Base-by-base conservation (phyloP, 2,329 filamentous ascomycete species). In the Mycogone perniciosa region DNA sequence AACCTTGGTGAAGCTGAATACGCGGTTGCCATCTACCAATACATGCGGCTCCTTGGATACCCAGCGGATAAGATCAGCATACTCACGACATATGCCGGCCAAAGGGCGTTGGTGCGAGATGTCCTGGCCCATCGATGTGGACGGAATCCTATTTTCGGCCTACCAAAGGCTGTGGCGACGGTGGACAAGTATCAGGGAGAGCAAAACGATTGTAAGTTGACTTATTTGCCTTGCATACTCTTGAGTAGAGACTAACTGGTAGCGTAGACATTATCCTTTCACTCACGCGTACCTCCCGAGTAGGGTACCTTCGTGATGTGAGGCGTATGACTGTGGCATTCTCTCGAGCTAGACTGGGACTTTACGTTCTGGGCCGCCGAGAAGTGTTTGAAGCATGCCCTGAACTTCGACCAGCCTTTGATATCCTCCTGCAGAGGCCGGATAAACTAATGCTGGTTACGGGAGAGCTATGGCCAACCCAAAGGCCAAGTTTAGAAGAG, bases 131-230 rank as follows among this genome's bases (percentile, higher is more conserved):
- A 95, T 64, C 80, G 93, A 52, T 99, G 93, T 68, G 85, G 84
- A 35, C 86, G 81, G 60, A 95, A 90, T 60, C 73, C 84, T 2
- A 73, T 97, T 20, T 99, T 99, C 69, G 91, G 92, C 7, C 73
- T 96, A 67, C 93, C 93, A 13, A 87, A 85, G 68, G 85, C 87
- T 48, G 89, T 99, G 30, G 91, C 89, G 4, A 99, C 95, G 5
- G 92, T 99, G 56, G 93, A 99, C 73, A 96, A 96, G 68, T 99
- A 97, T 64, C 93, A 99, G 73, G 95, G 93, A 66, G 93, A 99
- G 75, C 93, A 99, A 71, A 99, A 99, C 69, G 93, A 99, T 64
- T 97, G 89, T 93, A 77, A 77, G 87, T 82, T 50, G 2, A 1
- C 26, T 5, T 9, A 27, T 44, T 20, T 27, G 26, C 27, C 42